A percentile compares a stretch with the other conserved stretches of the same genome.
Conservation (phyloP, 2,329 filamentous ascomycete genomes). For the Dothideomycetidae sp. region DNA sequence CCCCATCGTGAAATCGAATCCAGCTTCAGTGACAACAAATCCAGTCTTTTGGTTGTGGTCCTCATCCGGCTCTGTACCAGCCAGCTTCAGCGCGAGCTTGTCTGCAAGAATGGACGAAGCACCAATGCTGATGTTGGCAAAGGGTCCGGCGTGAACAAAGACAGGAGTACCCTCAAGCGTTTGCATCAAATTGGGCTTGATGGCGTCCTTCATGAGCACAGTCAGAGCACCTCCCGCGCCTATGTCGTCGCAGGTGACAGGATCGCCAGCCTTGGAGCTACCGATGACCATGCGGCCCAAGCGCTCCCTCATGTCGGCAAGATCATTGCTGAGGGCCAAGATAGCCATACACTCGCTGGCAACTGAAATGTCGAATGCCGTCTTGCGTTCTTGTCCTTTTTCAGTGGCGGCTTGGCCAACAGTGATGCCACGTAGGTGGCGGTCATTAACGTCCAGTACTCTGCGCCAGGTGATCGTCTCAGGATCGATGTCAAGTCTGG, state of each 20-base stretch:
- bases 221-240: conserved; percentile 84
- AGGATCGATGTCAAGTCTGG: conserved; percentile 89
- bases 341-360: conserved; percentile 98
- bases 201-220: conserved; percentile 92
- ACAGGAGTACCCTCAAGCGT: conserved; percentile 93
- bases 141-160: conserved; percentile 92
- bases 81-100: conserved; percentile 88
- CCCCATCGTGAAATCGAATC: conserved; percentile 99
- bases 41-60: conserved; percentile 69
- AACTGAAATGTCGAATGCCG: conserved; percentile 94
- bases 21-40: conserved; percentile 91
- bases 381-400: conserved; percentile 75
- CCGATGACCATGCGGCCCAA: conserved; percentile 93
- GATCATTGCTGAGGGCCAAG: conserved; percentile 75
- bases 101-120: conserved; percentile 92
- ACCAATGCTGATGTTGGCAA: conserved; percentile 96
- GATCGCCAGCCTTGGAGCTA: conserved; percentile 69
- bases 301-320: conserved; percentile 81
- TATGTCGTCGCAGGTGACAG: conserved; percentile 90
- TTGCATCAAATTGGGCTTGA: conserved; percentile 99
- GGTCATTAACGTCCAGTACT: conserved; percentile 93
- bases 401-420: conserved; percentile 81
- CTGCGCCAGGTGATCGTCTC: conserved; percentile 95
- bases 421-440: conserved; percentile 78
- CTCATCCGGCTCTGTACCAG: conserved; percentile 86